Base-by-base conservation (phyloP, 2,329 filamentous ascomycete genomes). In the Monosporascus sp. region DNA sequence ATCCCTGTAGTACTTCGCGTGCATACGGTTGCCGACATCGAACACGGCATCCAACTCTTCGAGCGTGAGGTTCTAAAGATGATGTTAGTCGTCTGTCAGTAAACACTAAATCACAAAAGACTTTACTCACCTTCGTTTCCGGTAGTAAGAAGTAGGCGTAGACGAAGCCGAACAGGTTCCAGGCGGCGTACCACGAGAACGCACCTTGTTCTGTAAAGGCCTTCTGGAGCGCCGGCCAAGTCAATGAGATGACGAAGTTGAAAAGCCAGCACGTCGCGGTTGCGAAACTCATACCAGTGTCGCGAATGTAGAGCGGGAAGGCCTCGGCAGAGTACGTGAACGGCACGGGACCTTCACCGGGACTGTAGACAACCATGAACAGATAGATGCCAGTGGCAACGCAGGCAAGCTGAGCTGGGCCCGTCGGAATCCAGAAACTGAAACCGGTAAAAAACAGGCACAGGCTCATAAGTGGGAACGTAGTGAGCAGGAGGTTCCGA, bases 281-380 rank as follows among this genome's bases (percentile, higher is more conserved):
- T 0, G 75, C 74, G 2, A 83, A 70, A 1, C 78, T 76, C 82
- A 84, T 84, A 22, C 81, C 82, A 50, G 82, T 72, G 9, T 79
- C 75, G 24, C 82, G 79, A 48, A 84, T 76, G 56, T 83, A 83
- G 3, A 84, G 71, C 6, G 83, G 82, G 60, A 84, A 86, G 1
- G 80, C 82, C 64, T 86, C 83, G 37, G 83, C 82, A 0, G 81
- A 83, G 65, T 86, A 86, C 0, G 81, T 84, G 61, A 84, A 85
- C 0, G 83, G 82, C 0, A 85, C 81, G 6, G 72, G 72, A 3
- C 60, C 61, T 48, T 60, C 59, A 5, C 61, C 60, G 8, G 61
- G 61, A 11, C 55, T 58, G 51, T 63, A 60, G 22, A 63, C 58
- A 6, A 81, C 81, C 1, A 78, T 81, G 57, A 87, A 88, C 15